phyloP scores from a whole-genome alignment of 257 asterid species.

The Anisodus tanguticus region DNA sequence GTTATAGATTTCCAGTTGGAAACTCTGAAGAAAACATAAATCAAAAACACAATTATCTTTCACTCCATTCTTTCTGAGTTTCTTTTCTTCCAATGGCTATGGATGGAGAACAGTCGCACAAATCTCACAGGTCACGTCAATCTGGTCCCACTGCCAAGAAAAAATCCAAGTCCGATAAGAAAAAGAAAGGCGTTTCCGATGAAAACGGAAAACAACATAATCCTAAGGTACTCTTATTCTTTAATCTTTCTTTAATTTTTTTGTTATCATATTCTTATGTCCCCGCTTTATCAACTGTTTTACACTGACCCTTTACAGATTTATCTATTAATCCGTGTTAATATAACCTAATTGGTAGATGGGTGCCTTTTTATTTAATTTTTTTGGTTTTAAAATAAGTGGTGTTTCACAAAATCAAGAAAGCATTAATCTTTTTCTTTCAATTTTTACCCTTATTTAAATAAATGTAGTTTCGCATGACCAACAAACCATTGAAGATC shows the following conservation, averaged over 20 bases:
- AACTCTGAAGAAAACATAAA: no score
- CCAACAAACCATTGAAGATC: no score
- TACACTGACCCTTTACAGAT: background rate
- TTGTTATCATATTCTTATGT: background rate
- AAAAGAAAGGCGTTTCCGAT: constrained; percentile 36
- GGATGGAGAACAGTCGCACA: constrained; percentile 62
- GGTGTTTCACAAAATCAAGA: no score
- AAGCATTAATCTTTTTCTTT: no score
- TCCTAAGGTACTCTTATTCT: constrained; percentile 43
- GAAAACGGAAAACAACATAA: constrained; percentile 54
- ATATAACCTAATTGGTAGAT: background rate
- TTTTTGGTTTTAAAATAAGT: no score
- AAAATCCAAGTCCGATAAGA: constrained; percentile 66
- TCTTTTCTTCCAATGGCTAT: constrained; percentile 29
- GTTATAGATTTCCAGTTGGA: no score
- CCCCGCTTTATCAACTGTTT: background rate
- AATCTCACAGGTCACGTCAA: constrained; percentile 70
- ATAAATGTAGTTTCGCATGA: no score
- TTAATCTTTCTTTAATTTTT: background rate
- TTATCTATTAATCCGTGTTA: background rate
- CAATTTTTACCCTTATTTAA: no score
- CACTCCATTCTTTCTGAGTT: background rate
- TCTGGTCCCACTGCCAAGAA: constrained; percentile 85
- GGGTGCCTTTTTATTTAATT: background rate
- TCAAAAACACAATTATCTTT: no score